Evolutionary conservation across 352 stramenopile species (phyloP).

Genomic region (Phytophthora hibernalis): DNA sequence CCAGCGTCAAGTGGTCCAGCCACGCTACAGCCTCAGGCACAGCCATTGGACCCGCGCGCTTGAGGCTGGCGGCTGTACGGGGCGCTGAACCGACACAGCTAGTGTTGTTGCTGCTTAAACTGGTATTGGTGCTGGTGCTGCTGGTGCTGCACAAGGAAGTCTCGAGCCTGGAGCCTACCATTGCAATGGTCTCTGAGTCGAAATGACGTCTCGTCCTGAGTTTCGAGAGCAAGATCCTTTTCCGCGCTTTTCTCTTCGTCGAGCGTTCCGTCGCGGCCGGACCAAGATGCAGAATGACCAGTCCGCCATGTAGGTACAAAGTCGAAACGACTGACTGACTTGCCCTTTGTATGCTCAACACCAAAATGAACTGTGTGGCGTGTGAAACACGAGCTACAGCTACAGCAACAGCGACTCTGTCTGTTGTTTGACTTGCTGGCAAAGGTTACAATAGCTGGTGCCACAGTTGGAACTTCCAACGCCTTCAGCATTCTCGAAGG

Average conservation of each 20-base stretch:
- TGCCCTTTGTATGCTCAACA: no score
- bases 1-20: slow-evolving; percentile 46
- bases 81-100: slow-evolving; percentile 22
- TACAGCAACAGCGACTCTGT: no score
- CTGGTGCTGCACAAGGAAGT: slow-evolving; percentile 27
- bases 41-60: slow-evolving; percentile 29
- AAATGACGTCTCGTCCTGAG: slow-evolving; percentile 1
- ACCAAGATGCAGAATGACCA: no score
- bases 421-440: background rate
- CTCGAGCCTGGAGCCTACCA: slow-evolving; percentile 35
- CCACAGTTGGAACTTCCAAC: no score
- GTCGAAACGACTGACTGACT: no score
- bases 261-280: background rate
- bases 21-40: slow-evolving; percentile 42
- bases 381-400: no score
- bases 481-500: no score
- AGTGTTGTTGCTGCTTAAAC: slow-evolving; percentile 8
- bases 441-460: no score
- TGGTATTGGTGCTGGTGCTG: slow-evolving; percentile 1
- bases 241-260: slow-evolving; percentile 15
- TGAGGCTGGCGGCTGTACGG: slow-evolving; percentile 32
- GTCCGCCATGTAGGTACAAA: no score
- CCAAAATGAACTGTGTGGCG: no score
- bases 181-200: background rate
- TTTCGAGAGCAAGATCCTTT: slow-evolving; percentile 22